Conservation (phyloP, 1,284 basidiomycete genomes). For the Ceratobasidium sp. region DNA sequence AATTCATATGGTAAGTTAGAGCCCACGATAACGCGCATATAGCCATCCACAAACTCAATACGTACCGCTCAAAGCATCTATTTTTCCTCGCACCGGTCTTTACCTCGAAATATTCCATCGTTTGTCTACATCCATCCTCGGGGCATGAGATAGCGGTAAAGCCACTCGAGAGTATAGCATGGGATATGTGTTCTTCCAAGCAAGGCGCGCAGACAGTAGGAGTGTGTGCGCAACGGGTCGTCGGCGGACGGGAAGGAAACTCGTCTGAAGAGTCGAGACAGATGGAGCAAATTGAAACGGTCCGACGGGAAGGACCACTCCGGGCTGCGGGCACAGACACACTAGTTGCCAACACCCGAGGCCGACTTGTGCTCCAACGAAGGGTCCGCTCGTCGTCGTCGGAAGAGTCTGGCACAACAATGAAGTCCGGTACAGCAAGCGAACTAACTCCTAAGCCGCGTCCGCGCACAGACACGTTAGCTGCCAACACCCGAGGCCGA, state of each 20-base stretch:
- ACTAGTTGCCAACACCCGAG: neutral
- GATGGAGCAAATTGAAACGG: neutral
- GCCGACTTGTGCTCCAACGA: neutral
- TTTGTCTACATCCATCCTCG: slow-evolving; percentile 12
- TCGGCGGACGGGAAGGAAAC: slow-evolving; percentile 2
- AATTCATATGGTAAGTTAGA: neutral
- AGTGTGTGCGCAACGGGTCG: slow-evolving; percentile 20
- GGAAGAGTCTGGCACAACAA: neutral
- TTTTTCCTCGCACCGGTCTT: neutral
- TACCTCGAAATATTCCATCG: slow-evolving; percentile 16
- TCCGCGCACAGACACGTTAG: too few species aligned
- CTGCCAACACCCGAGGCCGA: neutral
- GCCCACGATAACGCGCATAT: neutral
- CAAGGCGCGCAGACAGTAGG: slow-evolving; percentile 16
- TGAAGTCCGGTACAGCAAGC: neutral
- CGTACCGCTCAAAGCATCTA: slow-evolving; percentile 16
- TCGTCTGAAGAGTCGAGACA: slow-evolving; percentile 15
- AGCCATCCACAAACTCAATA: neutral
- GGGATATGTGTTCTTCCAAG: slow-evolving; percentile 23
- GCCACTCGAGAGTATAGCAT: slow-evolving; percentile 5
- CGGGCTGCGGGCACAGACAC: too few species aligned
- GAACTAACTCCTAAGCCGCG: neutral
- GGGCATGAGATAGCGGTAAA: slow-evolving; percentile 22
- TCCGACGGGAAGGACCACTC: neutral
- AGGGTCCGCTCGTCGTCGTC: neutral